A percentile compares a stretch with the other conserved stretches of the same genome.
These are phyloP conservation scores for Coprinopsis sp. DNA, from an alignment of 768 basidiomycete species.

Conservation along the genomic window DNA sequence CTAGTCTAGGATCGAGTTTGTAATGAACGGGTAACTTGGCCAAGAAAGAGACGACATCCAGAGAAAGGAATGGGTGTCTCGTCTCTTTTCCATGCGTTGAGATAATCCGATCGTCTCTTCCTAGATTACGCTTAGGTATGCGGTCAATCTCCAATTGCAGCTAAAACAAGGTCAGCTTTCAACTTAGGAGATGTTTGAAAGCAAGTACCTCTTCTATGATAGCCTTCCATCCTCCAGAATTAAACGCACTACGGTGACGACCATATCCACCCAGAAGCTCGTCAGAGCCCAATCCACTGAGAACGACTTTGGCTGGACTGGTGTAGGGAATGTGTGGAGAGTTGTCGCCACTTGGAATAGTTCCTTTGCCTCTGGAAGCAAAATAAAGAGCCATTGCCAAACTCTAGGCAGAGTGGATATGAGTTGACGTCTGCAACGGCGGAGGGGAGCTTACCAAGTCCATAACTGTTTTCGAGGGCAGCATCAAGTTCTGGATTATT, in stretches of 20 bases:
- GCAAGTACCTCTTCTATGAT: constrained; percentile 70
- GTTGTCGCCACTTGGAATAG: constrained; percentile 35
- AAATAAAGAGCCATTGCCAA: constrained; percentile 91
- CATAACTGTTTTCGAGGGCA: constrained; percentile 79
- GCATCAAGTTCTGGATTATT: constrained; percentile 67
- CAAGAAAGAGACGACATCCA: constrained; percentile 72
- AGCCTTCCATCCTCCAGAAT: constrained; percentile 62
- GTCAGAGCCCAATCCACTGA: constrained; percentile 93
- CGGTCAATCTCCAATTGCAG: constrained; percentile 86
- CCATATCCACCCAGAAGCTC: constrained; percentile 94
- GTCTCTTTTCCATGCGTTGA: constrained; percentile 91
- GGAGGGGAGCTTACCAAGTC: constrained; percentile 61
- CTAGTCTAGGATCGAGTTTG: constrained; percentile 75
- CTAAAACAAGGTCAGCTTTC: constrained; percentile 32
- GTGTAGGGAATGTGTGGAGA: constrained; percentile 48
- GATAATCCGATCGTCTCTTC: constrained; percentile 90
- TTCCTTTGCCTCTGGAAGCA: constrained; percentile 77
- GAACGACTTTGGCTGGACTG: constrained; percentile 73
- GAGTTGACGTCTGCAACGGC: background rate
- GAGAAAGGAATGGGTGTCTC: constrained; percentile 85
- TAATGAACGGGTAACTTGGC: constrained; percentile 73
- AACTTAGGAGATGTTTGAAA: background rate
- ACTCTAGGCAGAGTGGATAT: constrained; percentile 48
- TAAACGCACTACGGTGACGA: constrained; percentile 77
- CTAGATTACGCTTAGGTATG: constrained; percentile 85